Base-by-base conservation (phyloP, 371 early-diverging fungal species). In the Lichtheimia hyalospora region DNA sequence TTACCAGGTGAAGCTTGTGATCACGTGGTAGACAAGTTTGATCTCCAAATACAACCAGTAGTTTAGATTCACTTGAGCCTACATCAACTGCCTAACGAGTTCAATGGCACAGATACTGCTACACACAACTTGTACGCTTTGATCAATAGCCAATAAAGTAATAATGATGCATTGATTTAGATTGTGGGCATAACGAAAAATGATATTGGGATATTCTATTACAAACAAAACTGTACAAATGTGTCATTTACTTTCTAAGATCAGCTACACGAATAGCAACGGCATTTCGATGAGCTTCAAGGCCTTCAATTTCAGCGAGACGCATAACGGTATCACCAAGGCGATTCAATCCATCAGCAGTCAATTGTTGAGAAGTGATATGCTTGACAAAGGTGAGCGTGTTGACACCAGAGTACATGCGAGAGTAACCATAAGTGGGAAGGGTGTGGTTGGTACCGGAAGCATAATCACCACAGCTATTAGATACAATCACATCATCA, bases 381-480 rank as follows among this genome's bases (percentile, higher is more conserved):
- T 95, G 92, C 77, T 98, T 98, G 62, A 94, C 79, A 79, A 96
- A 98, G 0, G 96, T 94, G 41, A 83, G 78, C 3, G 96, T 96
- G 78, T 92, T 96, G 42, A 97, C 97, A 43, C 99, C 99, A 63
- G 95, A 93, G 78, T 97, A 96, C 95, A 97, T 96, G 57, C 91
- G 83, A 14, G 98, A 91, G 71, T 93, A 98, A 21, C 99, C 99
- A 70, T 98, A 97, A 0, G 98, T 97, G 14, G 99, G 99, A 57
- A 97, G 81, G 0, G 99, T 97, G 79, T 98, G 99, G 85, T 97
- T 98, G n/a, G 99, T 98, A 55, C 99, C 99, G 0, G 96, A 95
- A 2, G 99, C 99, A 75, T 98, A 97, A 71, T 98, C 98, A 56
- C 99, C 99, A 66, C 97, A 96, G 67, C 95, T 91, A 58, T 5